Conservation (phyloP, 2,329 filamentous ascomycete genomes). For the Penicillium sp. region DNA sequence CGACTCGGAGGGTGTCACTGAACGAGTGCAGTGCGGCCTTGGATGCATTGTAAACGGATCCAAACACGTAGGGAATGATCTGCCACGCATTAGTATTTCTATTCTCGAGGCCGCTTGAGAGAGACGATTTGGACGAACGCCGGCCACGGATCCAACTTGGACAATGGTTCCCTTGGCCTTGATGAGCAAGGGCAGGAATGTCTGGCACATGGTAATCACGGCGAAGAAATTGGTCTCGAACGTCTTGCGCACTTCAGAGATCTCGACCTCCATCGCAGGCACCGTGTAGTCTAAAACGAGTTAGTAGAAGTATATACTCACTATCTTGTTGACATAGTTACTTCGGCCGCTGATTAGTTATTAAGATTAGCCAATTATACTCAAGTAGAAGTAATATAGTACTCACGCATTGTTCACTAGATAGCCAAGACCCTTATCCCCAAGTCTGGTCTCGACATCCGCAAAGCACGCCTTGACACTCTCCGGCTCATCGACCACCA, state of each 20-base stretch:
- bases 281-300: conserved; percentile 48
- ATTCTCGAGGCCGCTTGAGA: neutral
- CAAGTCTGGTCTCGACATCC: conserved; percentile 45
- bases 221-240: conserved; percentile 55
- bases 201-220: conserved; percentile 55
- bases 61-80: conserved; percentile 44
- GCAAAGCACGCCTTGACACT: conserved; percentile 47
- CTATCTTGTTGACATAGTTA: conserved; percentile 24
- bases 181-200: conserved; percentile 52
- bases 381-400: neutral
- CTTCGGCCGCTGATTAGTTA: conserved; percentile 25
- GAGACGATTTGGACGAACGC: conserved; percentile 20
- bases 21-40: conserved; percentile 58
- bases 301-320: neutral
- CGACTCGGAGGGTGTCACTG: conserved; percentile 54
- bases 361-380: neutral
- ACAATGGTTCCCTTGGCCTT: conserved; percentile 43
- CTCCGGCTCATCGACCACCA: conserved; percentile 50
- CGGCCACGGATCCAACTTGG: conserved; percentile 44
- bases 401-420: conserved; percentile 55
- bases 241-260: conserved; percentile 43
- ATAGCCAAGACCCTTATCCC: conserved; percentile 49
- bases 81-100: conserved; percentile 7
- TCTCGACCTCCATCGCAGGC: conserved; percentile 52
- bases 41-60: conserved; percentile 52